Percentiles rank a stretch among this genome's conserved stretches.
Conservation (phyloP, 2,329 filamentous ascomycete genomes). For the Fusarium humuli region DNA sequence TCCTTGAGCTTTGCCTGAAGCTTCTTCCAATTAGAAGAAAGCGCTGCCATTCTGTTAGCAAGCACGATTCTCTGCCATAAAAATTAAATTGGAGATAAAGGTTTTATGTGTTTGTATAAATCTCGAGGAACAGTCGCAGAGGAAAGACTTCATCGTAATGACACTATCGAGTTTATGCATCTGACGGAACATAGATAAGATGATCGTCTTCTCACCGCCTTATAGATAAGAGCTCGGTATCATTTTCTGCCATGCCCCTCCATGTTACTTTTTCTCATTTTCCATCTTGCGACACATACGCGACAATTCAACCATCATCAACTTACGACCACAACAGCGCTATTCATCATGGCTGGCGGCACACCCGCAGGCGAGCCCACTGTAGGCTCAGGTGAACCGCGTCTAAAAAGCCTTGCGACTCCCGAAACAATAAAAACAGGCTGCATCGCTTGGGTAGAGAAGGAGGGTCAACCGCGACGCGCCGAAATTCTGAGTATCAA, state of each 20-base stretch:
- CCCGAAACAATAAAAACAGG: conserved; percentile 78
- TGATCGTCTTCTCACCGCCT: conserved; percentile 40
- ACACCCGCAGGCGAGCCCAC: conserved; percentile 63
- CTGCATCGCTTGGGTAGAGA: conserved; percentile 71
- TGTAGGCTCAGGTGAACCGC: conserved; percentile 68
- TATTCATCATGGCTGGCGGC: conserved; percentile 65
- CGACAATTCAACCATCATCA: conserved; percentile 44
- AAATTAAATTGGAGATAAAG: neutral
- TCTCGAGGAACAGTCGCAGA: conserved; percentile 4
- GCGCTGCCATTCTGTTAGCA: conserved; percentile 52
- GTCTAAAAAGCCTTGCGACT: conserved; percentile 84
- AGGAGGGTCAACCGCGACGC: conserved; percentile 86
- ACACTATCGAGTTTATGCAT: conserved; percentile 40
- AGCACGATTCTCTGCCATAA: neutral
- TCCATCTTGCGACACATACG: conserved; percentile 18
- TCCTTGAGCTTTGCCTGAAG: conserved; percentile 72
- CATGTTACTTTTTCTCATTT: conserved; percentile 33
- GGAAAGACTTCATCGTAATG: conserved; percentile 14
- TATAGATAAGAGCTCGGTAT: conserved; percentile 38
- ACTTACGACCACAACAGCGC: conserved; percentile 16
- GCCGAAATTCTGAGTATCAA: conserved; percentile 97
- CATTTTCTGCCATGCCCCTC: conserved; percentile 48
- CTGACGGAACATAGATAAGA: conserved; percentile 40
- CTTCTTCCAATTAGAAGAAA: conserved; percentile 83
- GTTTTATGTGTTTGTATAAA: conserved; percentile 7